These are phyloP conservation scores for Fusarium concolor DNA, from an alignment of 2,329 filamentous ascomycete genomes.

Conservation along the genomic window DNA sequence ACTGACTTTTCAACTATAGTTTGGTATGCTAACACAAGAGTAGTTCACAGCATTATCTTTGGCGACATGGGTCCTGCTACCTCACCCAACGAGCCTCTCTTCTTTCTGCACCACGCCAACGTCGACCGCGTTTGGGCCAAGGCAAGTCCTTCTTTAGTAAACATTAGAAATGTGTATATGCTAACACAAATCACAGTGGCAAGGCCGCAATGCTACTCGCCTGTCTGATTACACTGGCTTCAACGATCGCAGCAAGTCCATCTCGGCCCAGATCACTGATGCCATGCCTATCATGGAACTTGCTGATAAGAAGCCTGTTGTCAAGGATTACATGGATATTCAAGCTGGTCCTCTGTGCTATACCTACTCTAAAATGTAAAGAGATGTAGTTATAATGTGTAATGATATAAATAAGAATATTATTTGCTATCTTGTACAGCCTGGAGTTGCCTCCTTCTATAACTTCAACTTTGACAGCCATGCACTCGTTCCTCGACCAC, in stretches of 20 bases:
- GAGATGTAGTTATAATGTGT: too few species aligned
- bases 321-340: constrained; percentile 29
- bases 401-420: too few species aligned
- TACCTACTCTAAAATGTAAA: constrained; percentile 23
- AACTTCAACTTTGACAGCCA: too few species aligned
- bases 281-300: constrained; percentile 3
- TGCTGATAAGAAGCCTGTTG: background rate
- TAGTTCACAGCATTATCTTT: constrained; percentile 34
- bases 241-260: background rate
- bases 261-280: background rate
- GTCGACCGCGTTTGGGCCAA: constrained; percentile 41
- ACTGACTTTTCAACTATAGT: too few species aligned
- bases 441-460: too few species aligned
- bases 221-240: constrained; percentile 12
- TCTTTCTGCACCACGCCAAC: constrained; percentile 47
- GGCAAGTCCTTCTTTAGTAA: background rate
- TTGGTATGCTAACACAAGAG: background rate
- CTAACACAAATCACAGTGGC: constrained; percentile 3
- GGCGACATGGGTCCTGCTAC: constrained; percentile 45
- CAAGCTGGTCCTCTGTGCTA: constrained; percentile 19
- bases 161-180: background rate
- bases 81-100: constrained; percentile 46
- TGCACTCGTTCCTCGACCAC: too few species aligned
- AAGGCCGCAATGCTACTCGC: constrained; percentile 16
- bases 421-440: too few species aligned